Evolutionary conservation across 768 basidiomycete genomes (phyloP).

Genomic region (Epithele typhae): DNA sequence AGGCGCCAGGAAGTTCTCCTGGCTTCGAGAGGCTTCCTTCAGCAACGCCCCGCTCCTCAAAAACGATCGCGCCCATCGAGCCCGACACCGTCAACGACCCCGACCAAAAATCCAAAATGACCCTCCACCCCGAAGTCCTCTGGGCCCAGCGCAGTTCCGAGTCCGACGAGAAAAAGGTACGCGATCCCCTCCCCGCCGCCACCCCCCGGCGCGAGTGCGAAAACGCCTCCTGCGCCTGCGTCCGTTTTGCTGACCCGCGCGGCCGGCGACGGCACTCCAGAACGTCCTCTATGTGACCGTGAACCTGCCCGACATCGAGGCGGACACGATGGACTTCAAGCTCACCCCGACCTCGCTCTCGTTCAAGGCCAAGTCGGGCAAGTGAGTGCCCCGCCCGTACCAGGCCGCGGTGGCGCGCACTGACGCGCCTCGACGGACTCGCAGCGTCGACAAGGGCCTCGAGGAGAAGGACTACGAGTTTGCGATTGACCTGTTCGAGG

Average conservation of each 20-base stretch:
- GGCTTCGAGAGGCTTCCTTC: constrained; percentile 25
- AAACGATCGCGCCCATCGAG: constrained; percentile 9
- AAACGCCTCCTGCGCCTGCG: background rate
- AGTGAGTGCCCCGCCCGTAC: constrained; percentile 38
- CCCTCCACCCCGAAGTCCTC: constrained; percentile 77
- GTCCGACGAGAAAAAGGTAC: constrained; percentile 61
- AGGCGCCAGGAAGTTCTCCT: constrained; percentile 19
- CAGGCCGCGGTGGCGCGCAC: constrained; percentile 1
- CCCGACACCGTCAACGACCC: constrained; percentile 13
- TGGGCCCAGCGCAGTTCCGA: constrained; percentile 93
- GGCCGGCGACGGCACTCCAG: constrained; percentile 47
- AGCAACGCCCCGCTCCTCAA: background rate
- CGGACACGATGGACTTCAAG: constrained; percentile 52
- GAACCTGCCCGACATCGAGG: constrained; percentile 72
- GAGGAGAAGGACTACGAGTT: constrained; percentile 69
- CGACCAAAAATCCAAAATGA: constrained; percentile 28
- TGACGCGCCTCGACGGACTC: constrained; percentile 4
- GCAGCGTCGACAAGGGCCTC: constrained; percentile 35
- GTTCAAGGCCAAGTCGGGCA: constrained; percentile 62
- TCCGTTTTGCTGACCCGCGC: too few relatives aligned
- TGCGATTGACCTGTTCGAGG: constrained; percentile 68
- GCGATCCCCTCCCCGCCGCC: constrained; percentile 4
- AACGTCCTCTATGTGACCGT: constrained; percentile 85
- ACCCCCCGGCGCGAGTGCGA: background rate
- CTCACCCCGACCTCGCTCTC: constrained; percentile 54